Evolutionary conservation across 768 basidiomycete genomes (phyloP).

Genomic region (Termitomyces eurrhizus): DNA sequence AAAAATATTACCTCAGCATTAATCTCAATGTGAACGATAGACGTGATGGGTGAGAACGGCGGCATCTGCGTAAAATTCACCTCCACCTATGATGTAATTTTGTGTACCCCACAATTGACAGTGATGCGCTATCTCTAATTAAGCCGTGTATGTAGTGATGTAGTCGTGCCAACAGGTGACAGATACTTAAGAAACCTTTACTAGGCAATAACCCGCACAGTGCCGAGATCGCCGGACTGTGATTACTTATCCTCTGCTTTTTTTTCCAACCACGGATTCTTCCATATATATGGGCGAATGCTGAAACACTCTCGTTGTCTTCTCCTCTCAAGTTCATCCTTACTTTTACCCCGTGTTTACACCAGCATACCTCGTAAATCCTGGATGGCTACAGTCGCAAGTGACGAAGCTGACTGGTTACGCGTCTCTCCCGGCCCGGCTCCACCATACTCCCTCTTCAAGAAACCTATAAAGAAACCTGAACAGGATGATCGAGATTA

Average conservation of each 20-base stretch:
- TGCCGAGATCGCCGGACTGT: conserved; percentile 12
- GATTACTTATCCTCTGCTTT: conserved; percentile 1
- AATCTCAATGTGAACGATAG: background rate
- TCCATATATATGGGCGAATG: conserved; percentile 8
- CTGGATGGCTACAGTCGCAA: conserved; percentile 17
- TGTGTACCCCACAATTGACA: too few species aligned
- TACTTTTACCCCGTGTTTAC: background rate
- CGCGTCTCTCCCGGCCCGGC: conserved; percentile 25
- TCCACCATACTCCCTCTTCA: conserved; percentile 54
- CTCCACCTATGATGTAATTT: too few species aligned
- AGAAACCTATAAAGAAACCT: conserved; percentile 61
- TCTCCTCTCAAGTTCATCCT: conserved; percentile 2
- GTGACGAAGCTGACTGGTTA: conserved; percentile 28
- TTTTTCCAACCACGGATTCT: conserved; percentile 2
- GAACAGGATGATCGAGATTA: conserved; percentile 79
- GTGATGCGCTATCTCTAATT: too few species aligned
- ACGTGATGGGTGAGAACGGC: background rate
- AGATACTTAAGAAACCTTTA: too few species aligned
- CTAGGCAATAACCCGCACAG: background rate
- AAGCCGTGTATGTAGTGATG: too few species aligned
- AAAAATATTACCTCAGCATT: conserved; percentile 9
- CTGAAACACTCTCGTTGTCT: conserved; percentile 6
- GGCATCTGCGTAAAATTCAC: background rate
- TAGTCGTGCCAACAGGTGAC: too few species aligned
- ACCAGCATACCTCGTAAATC: background rate